Percentiles rank a stretch among this genome's conserved stretches.
These are phyloP conservation scores for Lablab purpureus DNA, from an alignment of 306 rosid species.

Conservation along the genomic window DNA sequence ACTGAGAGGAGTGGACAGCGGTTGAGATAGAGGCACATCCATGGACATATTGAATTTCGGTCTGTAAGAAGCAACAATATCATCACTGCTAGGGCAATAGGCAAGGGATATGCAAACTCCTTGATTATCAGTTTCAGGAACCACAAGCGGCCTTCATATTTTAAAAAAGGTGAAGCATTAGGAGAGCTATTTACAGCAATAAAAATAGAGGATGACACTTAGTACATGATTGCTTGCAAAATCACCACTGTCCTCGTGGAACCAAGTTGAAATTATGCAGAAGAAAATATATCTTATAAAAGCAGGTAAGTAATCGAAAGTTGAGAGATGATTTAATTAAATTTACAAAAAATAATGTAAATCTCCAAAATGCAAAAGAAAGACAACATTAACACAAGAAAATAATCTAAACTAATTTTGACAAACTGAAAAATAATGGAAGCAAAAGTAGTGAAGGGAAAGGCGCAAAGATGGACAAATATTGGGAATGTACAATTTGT, in stretches of 20 bases:
- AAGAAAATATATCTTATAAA: conserved; percentile 19
- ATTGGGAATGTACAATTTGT: conserved; percentile 6
- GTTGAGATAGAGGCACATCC: conserved; percentile 59
- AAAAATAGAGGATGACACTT: conserved; percentile 25
- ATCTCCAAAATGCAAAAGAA: conserved; percentile 41
- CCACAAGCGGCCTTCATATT: conserved; percentile 70
- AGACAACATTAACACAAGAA: neutral
- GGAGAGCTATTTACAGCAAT: conserved; percentile 26
- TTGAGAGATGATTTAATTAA: neutral
- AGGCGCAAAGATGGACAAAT: conserved; percentile 4
- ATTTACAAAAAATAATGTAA: conserved; percentile 9
- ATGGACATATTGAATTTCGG: conserved; percentile 66
- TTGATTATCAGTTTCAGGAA: conserved; percentile 72
- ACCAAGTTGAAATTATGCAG: conserved; percentile 27
- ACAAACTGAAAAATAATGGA: conserved; percentile 8
- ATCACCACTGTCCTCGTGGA: conserved; percentile 19
- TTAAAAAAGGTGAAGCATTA: conserved; percentile 40
- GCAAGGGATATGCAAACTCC: conserved; percentile 94
- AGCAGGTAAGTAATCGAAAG: neutral
- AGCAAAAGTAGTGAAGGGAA: neutral
- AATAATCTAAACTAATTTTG: neutral
- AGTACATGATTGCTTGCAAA: conserved; percentile 35
- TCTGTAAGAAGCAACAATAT: conserved; percentile 82
- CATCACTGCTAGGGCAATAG: conserved; percentile 71
- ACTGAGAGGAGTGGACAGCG: conserved; percentile 53